Base-by-base conservation (phyloP, 2,329 filamentous ascomycete genomes). In the Dryadomyces quercus-mongolicae region DNA sequence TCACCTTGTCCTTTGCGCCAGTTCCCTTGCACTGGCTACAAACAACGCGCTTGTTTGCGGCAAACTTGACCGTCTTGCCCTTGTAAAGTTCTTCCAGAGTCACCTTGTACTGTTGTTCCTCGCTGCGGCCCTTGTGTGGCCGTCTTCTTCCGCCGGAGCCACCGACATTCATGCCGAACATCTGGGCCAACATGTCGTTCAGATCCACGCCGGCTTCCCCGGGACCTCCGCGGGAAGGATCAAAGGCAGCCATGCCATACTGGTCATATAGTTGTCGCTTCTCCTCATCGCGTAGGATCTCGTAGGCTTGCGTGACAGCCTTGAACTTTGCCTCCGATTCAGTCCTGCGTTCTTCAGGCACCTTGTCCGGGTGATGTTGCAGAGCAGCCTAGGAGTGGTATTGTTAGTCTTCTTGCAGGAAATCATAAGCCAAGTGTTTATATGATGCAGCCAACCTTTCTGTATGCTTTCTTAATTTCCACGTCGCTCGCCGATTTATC, bases 41-140 rank as follows among this genome's bases (percentile, higher is more conserved):
- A 58, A 95, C 76, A 58, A 96, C 80, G 65, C 95, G 92, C 75
- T 97, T 97, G 64, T 91, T 94, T 65, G 88, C 93, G 9, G 89
- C 84, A 68, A 98, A 96, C 72, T 94, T 93, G 65, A 95, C 93
- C 1, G 93, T 96, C 77, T 97, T 96, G 64, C 93, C 93, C 73
- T 95, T 96, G 78, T 97, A 98, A 36, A 98, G 77, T 70, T 98
- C 93, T 68, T 97, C 93, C 56, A 98, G 73, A 2, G 83, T 86
- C 55, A 97, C 88, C 67, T 90, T 84, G 71, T 98, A 97, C 62
- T 88, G 81, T 64, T 95, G 88, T 67, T 95, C 85, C 68, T 96
- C 92, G 61, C 91, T 84, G 53, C 80, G 82, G 48, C 92, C 90
- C 62, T 83, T 86, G 56, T 84, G 76, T 22, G 84, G 83, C 60